These are phyloP conservation scores for Coleophoma cylindrospora DNA, from an alignment of 2,329 filamentous ascomycete species.

Conservation along the genomic window DNA sequence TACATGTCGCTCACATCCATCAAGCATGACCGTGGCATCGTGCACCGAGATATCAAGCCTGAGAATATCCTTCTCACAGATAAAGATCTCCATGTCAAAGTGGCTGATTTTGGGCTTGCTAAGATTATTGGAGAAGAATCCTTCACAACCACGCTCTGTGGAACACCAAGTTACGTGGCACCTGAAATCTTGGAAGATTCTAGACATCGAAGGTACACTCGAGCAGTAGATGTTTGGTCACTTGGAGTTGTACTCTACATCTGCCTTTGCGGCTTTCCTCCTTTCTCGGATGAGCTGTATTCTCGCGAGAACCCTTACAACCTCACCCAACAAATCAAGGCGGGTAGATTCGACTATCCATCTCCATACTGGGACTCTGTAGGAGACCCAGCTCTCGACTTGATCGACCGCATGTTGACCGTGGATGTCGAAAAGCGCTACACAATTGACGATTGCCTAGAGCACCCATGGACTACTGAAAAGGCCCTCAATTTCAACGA, in stretches of 20 bases:
- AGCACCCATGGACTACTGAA: constrained; percentile 83
- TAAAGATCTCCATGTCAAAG: constrained; percentile 78
- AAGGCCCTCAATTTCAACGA: constrained; percentile 61
- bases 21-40: constrained; percentile 93
- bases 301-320: constrained; percentile 77
- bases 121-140: constrained; percentile 99
- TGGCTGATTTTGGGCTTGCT: constrained; percentile 93
- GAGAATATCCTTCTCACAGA: constrained; percentile 72
- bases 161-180: constrained; percentile 95
- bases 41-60: constrained; percentile 79
- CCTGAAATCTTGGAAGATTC: constrained; percentile 88
- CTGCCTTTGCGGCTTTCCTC: constrained; percentile 92
- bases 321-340: constrained; percentile 83
- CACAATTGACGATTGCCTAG: constrained; percentile 84
- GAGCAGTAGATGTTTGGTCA: constrained; percentile 94
- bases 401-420: constrained; percentile 93
- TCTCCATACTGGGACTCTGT: constrained; percentile 94
- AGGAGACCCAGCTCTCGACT: constrained; percentile 78
- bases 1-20: constrained; percentile 22
- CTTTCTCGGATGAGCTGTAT: constrained; percentile 92
- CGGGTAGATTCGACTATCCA: constrained; percentile 87
- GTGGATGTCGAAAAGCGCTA: constrained; percentile 80
- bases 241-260: constrained; percentile 98
- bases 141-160: constrained; percentile 93
- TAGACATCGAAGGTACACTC: constrained; percentile 82